These are phyloP conservation scores for Raphanus hybrid DNA, from an alignment of 441 rosid species.

Conservation along the genomic window DNA sequence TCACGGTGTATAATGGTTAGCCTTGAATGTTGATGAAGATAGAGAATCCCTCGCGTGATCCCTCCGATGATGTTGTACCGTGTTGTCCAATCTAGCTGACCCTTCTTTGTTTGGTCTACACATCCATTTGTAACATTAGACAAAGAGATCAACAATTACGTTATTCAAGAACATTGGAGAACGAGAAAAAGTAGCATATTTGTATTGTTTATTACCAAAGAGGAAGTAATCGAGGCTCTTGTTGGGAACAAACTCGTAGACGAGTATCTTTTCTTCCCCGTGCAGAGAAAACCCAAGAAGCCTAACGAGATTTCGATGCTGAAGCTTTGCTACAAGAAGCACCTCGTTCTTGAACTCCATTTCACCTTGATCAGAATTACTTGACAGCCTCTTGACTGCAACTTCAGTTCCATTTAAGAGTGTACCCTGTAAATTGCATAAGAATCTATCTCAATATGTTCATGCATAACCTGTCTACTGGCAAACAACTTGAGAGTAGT, in stretches of 20 bases:
- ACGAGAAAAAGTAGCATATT: no score
- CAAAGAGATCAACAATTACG: no score
- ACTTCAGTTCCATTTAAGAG: constrained; percentile 43
- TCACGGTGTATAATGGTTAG: constrained; percentile 41
- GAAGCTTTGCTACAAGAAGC: constrained; percentile 45
- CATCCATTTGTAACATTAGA: neutral
- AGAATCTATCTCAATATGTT: no score
- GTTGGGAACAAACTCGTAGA: constrained; percentile 49
- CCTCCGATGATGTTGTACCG: constrained; percentile 50
- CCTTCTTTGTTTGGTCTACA: constrained; percentile 41
- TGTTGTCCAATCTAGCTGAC: constrained; percentile 19
- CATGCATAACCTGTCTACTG: no score
- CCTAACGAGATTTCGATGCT: constrained; percentile 48
- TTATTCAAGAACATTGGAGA: no score
- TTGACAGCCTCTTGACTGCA: constrained; percentile 44
- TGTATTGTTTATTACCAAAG: neutral
- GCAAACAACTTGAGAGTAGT: no score
- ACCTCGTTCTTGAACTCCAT: constrained; percentile 54
- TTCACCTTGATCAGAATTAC: constrained; percentile 42
- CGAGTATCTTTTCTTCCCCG: constrained; percentile 43
- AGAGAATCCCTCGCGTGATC: constrained; percentile 59
- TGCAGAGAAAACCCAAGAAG: constrained; percentile 47
- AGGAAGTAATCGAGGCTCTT: constrained; percentile 49
- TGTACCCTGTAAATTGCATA: constrained; percentile 32
- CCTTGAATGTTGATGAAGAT: constrained; percentile 59